A percentile compares a stretch with the other conserved stretches of the same genome.
phyloP scores from a whole-genome alignment of 257 asterid genomes.

The Solanum rostratum region DNA sequence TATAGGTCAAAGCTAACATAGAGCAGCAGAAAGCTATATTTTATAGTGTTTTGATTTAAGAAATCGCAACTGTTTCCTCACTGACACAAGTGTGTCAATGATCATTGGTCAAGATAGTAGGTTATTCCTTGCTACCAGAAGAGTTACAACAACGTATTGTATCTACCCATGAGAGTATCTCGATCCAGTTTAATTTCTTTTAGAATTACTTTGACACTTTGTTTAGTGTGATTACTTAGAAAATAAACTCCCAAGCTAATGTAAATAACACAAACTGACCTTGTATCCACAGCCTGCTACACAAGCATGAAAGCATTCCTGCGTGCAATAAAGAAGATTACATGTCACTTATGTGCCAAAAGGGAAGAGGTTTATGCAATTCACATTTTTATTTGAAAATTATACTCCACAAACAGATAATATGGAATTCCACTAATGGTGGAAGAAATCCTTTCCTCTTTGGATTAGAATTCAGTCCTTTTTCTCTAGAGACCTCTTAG shows the following conservation, averaged over 20 bases:
- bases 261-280: constrained; percentile 27
- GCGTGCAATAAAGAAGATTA: constrained; percentile 7
- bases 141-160: neutral
- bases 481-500: neutral
- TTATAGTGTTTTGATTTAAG: neutral
- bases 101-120: neutral
- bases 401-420: neutral
- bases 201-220: neutral
- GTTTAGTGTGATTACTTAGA: neutral
- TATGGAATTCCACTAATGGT: neutral
- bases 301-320: constrained; percentile 82
- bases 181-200: neutral
- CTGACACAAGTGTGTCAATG: neutral
- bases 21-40: neutral
- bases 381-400: neutral
- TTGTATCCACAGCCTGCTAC: constrained; percentile 73
- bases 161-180: neutral
- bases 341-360: neutral
- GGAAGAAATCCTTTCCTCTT: neutral
- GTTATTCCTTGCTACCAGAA: neutral
- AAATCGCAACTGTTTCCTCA: too few species aligned
- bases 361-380: neutral
- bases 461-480: neutral
- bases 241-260: neutral
- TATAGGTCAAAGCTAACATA: neutral